These are phyloP conservation scores for Tulasnella sp. DNA, from an alignment of 768 basidiomycete genomes.

Conservation along the genomic window DNA sequence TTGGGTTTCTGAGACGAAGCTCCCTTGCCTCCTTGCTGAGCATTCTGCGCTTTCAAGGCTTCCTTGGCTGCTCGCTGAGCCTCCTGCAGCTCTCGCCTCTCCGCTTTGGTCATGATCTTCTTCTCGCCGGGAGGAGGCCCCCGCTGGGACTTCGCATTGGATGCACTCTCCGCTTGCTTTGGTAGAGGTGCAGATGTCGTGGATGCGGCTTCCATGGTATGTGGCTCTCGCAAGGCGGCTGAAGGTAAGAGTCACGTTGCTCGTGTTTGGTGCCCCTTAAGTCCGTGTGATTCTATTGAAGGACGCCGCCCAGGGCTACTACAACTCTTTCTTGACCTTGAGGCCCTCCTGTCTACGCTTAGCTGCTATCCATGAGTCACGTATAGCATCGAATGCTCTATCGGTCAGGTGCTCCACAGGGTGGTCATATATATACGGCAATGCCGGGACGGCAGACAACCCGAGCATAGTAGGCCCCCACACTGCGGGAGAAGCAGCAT, in stretches of 20 bases:
- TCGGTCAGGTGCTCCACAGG: conserved; percentile 66
- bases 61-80: conserved; percentile 68
- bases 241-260: neutral
- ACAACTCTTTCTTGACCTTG: conserved; percentile 27
- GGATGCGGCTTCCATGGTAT: neutral
- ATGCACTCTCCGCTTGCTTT: neutral
- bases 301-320: conserved; percentile 16
- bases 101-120: conserved; percentile 68
- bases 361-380: conserved; percentile 7
- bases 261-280: neutral
- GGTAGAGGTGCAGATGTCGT: neutral
- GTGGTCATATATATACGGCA: conserved; percentile 69
- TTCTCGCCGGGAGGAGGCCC: conserved; percentile 23
- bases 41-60: conserved; percentile 30
- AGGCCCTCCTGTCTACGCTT: conserved; percentile 41
- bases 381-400: conserved; percentile 53
- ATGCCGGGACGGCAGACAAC: conserved; percentile 54
- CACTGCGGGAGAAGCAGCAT: conserved; percentile 18
- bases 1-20: neutral
- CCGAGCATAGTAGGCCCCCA: conserved; percentile 73
- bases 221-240: neutral
- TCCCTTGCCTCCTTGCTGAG: neutral
- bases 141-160: conserved; percentile 5
- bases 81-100: conserved; percentile 68
- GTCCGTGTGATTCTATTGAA: neutral